phyloP scores from a whole-genome alignment of 1,139 yeast genomes.

The Magnusiomyces magnusii region DNA sequence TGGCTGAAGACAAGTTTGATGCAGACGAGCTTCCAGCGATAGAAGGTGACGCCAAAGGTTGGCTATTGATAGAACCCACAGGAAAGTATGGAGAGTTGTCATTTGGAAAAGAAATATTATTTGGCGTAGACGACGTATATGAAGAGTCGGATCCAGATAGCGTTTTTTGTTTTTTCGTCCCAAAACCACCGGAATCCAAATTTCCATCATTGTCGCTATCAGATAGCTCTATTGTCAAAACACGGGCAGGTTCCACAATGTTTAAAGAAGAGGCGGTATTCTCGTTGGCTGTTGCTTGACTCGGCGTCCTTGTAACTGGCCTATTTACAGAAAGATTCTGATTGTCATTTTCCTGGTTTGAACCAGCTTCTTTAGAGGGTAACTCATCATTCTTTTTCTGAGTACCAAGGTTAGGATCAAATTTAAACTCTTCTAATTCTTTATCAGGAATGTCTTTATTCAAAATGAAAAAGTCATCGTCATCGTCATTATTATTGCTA shows the following conservation, averaged over 20 bases:
- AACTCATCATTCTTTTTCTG: neutral
- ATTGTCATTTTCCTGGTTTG: neutral
- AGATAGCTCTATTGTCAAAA: neutral
- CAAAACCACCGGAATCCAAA: neutral
- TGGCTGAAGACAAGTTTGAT: too few species aligned
- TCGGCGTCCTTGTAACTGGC: too few species aligned
- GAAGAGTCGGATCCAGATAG: neutral
- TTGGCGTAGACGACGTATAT: too few species aligned
- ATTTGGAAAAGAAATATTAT: too few species aligned
- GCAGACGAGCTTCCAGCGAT: too few species aligned
- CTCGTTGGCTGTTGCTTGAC: neutral
- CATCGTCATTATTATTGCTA: neutral
- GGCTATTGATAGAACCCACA: too few species aligned
- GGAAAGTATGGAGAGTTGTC: too few species aligned
- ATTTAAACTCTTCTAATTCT: neutral
- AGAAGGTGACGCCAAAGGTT: too few species aligned
- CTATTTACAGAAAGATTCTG: too few species aligned
- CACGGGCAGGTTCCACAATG: neutral
- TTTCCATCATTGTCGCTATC: neutral
- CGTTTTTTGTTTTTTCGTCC: neutral
- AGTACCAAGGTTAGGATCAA: neutral
- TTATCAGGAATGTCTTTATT: neutral
- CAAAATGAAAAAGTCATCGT: slow-evolving; percentile 1
- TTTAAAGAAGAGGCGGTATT: neutral
- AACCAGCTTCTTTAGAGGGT: neutral